Conservation (phyloP, 2,329 filamentous ascomycete species). For the Ciborinia camelliae region DNA sequence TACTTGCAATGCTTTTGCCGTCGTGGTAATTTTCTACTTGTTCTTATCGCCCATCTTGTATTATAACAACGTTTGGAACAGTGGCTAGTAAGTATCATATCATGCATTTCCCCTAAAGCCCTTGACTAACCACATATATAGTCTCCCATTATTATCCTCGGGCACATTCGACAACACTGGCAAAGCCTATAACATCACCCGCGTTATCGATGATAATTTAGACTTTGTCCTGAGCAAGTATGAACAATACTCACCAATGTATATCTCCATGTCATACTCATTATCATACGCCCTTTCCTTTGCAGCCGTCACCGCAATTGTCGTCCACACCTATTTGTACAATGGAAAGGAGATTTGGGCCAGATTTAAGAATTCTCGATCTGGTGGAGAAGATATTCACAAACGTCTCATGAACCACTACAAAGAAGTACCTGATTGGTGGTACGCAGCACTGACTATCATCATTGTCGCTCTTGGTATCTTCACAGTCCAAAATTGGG, state of each 20-base stretch:
- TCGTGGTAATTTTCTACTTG: neutral
- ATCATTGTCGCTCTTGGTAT: slow-evolving; percentile 44
- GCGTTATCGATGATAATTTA: slow-evolving; percentile 52
- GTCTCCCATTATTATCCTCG: slow-evolving; percentile 4
- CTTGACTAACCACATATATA: neutral
- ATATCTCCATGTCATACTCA: neutral
- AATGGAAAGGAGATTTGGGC: slow-evolving; percentile 59
- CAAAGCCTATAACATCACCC: slow-evolving; percentile 57
- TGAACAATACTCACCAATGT: slow-evolving; percentile 6
- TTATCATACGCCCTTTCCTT: slow-evolving; percentile 63
- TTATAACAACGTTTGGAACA: slow-evolving; percentile 63
- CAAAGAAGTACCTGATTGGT: slow-evolving; percentile 50
- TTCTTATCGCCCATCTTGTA: slow-evolving; percentile 47
- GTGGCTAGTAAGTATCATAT: slow-evolving; percentile 42
- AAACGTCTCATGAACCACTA: slow-evolving; percentile 49
- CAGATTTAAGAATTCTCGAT: neutral
- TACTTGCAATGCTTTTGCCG: slow-evolving; percentile 1
- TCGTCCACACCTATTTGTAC: slow-evolving; percentile 64
- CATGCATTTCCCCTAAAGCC: neutral
- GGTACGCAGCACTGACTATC: slow-evolving; percentile 48
- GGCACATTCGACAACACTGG: slow-evolving; percentile 58
- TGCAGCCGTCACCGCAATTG: slow-evolving; percentile 68
- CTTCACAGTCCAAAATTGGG: slow-evolving; percentile 4
- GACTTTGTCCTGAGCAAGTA: slow-evolving; percentile 2
- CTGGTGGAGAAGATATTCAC: slow-evolving; percentile 43